Evolutionary conservation across 495 filamentous ascomycete species (phyloP), one percentile per base, ranked within the genome.

Genomic region (Talaromyces wortmannii): DNA sequence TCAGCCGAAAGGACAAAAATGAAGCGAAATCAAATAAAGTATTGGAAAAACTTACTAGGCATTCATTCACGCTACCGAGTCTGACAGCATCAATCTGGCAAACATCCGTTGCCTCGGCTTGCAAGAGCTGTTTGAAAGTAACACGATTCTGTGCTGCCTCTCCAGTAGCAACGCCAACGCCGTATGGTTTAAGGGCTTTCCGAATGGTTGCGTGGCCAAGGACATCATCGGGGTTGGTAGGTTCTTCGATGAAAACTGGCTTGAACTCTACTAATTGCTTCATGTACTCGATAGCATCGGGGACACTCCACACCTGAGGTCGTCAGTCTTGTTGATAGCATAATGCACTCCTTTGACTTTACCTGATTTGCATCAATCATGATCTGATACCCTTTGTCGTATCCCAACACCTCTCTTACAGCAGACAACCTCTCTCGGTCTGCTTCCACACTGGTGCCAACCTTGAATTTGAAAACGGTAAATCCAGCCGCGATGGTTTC

Each of bases 201-300:
- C 86, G 78, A 55, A 91, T 79, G 2, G 82, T 80, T 58, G 82
- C 83, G 72, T 91, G 88, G 11, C 88, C 88, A 6, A 88, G 78
- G 44, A 91, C 78, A 67, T 91, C 88, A 60, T 91, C 88, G 1
- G 88, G 88, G 30, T 81, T 85, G 2, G 88, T 91, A 5, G 88
- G 88, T 77, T 91, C 88, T 69, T 92, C 88, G 63, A 92, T 91
- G 67, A 91, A 92, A 85, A 87, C 89, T 23, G 88, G 88, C 68
- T 82, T 80, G 70, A 86, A 91, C 52, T 86, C 81, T 16, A 74
- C 82, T 30, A 92, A 80, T 56, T 84, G 59, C 58, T 80, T 72
- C 86, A 90, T 91, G 70, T 88, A 84, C 48, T 78, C 81, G 59
- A 92, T 88, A 0, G 88, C 88, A 64, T 92, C 85, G 16, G 86